Base-by-base conservation (phyloP, 495 filamentous ascomycete species). In the Penicillium atrosanguineum region DNA sequence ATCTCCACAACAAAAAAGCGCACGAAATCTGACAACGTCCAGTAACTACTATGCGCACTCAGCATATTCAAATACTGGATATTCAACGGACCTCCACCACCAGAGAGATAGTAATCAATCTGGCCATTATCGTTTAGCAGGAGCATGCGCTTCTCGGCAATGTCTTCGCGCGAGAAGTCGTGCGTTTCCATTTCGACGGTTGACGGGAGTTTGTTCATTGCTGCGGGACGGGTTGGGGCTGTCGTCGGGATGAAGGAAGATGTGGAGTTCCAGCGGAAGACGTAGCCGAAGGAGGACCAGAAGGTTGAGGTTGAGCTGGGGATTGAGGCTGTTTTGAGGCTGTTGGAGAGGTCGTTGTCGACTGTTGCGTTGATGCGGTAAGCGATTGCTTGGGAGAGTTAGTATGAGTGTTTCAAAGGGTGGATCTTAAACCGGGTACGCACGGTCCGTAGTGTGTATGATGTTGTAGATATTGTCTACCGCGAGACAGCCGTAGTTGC, bases 401-500 rank as follows among this genome's bases (percentile, higher is more conserved):
- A 81, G 53, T 73, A 74, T 28, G 75, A 68, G 29, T 21, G 16
- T 21, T 20, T 31, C 28, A 31, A 31, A 6, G 15, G 3, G 11
- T 6, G 38, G 43, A 1, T 16, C 25, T 36, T 3, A 34, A 19
- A 37, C 7, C 19, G 19, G 26, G n/a, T 8, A 62, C 69, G 44
- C 67, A 79, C 76, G 81, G 54, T 85, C 83, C 18, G 80, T 81
- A 36, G 78, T 79, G 54, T 84, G 79, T 63, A 97, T 80, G 55
- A 98, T 84, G 66, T 98, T 98, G 79, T 97, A 98, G 42, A 98
- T 79, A 65, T 98, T 98, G 62, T 96, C 90, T 8, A 96, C 89
- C 6, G 92, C 89, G 36, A 97, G 72, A 69, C 93, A 98, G 25
- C 94, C 94, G 65, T 91, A 96, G 12, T 73, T 82, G 44, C 88